Conservation (phyloP, 2,329 filamentous ascomycete species). For the Monosporascus sp. region DNA sequence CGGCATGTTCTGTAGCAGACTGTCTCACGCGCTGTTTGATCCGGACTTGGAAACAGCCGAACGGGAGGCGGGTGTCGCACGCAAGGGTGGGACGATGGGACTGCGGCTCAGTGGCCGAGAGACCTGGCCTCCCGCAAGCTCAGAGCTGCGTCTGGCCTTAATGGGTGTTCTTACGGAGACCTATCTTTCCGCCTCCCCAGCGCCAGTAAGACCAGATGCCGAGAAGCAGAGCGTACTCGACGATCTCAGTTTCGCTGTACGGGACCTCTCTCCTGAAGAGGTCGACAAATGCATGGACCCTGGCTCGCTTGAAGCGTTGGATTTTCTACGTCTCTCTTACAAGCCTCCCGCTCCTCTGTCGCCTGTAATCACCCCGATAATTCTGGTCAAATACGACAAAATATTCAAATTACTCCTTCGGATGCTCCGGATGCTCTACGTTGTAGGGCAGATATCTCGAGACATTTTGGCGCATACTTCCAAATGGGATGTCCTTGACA, state of each 20-base stretch:
- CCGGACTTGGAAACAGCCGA: constrained; percentile 77
- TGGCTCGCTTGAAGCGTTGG: constrained; percentile 79
- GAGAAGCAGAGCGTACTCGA: constrained; percentile 52
- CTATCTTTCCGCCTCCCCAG: constrained; percentile 37
- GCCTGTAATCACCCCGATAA: constrained; percentile 64
- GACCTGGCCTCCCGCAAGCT: constrained; percentile 90
- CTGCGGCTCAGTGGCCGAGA: constrained; percentile 75
- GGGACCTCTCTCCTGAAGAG: constrained; percentile 72
- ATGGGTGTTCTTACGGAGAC: constrained; percentile 81
- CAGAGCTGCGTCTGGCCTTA: constrained; percentile 82
- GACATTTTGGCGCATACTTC: constrained; percentile 43
- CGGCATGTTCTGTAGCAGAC: constrained; percentile 72
- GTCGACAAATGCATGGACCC: constrained; percentile 81
- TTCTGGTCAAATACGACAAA: constrained; percentile 75
- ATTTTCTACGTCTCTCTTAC: constrained; percentile 87
- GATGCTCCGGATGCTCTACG: constrained; percentile 72
- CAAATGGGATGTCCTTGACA: constrained; percentile 32
- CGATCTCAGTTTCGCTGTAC: constrained; percentile 76
- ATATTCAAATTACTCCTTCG: constrained; percentile 79
- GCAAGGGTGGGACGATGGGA: constrained; percentile 70
- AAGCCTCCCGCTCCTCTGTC: constrained; percentile 67
- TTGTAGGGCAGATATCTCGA: constrained; percentile 61
- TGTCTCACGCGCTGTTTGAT: constrained; percentile 81
- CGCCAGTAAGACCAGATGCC: constrained; percentile 22
- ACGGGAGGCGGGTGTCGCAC: constrained; percentile 62